Percentiles rank a stretch among this genome's conserved stretches.
phyloP scores from a whole-genome alignment of 2,329 filamentous ascomycete genomes.

The Alternaria sp. region DNA sequence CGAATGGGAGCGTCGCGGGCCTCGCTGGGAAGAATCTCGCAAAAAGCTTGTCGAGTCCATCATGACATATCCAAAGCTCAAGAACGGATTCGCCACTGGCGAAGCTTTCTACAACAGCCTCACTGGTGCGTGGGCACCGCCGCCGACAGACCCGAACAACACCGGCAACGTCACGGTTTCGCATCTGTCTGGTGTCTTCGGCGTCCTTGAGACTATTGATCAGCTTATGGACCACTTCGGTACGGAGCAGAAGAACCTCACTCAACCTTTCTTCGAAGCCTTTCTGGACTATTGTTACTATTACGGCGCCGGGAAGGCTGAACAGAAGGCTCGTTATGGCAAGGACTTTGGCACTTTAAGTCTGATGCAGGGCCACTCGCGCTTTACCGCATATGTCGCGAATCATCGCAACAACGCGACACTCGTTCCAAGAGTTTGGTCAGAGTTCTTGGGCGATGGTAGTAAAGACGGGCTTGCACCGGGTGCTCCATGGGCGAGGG shows the following conservation, averaged over 20 bases:
- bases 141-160: constrained; percentile 61
- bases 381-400: constrained; percentile 63
- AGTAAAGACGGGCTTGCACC: constrained; percentile 41
- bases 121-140: constrained; percentile 59
- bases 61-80: constrained; percentile 61
- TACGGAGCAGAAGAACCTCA: constrained; percentile 48
- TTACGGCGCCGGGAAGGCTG: constrained; percentile 57
- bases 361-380: constrained; percentile 64
- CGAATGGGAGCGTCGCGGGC: constrained; percentile 65
- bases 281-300: constrained; percentile 69
- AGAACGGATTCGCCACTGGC: constrained; percentile 66
- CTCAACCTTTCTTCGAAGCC: constrained; percentile 58
- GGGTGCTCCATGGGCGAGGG: constrained; percentile 55
- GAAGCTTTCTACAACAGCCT: constrained; percentile 59
- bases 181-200: constrained; percentile 65
- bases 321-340: constrained; percentile 63
- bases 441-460: constrained; percentile 57
- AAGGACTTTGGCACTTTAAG: constrained; percentile 54
- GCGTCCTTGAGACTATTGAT: constrained; percentile 63
- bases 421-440: constrained; percentile 61
- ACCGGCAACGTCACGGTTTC: constrained; percentile 59
- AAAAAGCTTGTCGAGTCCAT: constrained; percentile 59
- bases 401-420: constrained; percentile 53
- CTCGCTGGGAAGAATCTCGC: constrained; percentile 60
- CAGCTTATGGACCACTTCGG: constrained; percentile 60